Percentiles rank a stretch among this genome's conserved stretches.
Conservation (phyloP, 2,329 filamentous ascomycete genomes). For the Pseudocercospora eumusae region DNA sequence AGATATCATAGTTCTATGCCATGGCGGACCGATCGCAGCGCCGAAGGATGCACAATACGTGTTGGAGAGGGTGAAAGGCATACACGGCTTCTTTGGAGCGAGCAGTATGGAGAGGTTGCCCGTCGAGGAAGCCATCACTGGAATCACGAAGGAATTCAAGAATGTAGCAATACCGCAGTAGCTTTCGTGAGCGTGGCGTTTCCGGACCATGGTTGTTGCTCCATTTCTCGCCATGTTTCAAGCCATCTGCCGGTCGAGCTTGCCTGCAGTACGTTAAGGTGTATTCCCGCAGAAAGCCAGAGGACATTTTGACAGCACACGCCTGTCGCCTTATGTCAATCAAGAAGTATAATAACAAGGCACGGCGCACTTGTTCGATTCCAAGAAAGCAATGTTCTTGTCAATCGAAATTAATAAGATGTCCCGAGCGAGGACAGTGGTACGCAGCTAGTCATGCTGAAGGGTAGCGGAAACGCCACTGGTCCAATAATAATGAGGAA, state of each 20-base stretch:
- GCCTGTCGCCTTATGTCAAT: not conserved
- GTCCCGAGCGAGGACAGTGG: not conserved
- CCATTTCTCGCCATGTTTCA: not conserved
- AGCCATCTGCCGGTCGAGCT: not conserved
- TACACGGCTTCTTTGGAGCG: slow-evolving; percentile 73
- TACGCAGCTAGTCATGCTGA: not conserved
- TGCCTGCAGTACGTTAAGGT: too few relatives aligned
- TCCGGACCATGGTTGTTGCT: too few relatives aligned
- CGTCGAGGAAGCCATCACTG: slow-evolving; percentile 65
- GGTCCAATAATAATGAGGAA: not conserved
- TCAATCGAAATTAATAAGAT: too few relatives aligned
- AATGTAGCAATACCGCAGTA: slow-evolving; percentile 21
- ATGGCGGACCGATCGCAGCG: slow-evolving; percentile 67
- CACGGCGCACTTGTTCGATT: not conserved
- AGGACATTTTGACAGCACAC: not conserved
- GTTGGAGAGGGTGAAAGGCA: slow-evolving; percentile 59
- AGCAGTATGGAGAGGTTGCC: slow-evolving; percentile 70
- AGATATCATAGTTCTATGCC: slow-evolving; percentile 67
- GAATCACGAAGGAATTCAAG: slow-evolving; percentile 59
- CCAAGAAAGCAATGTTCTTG: too few relatives aligned
- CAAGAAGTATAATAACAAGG: not conserved
- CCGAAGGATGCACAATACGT: slow-evolving; percentile 66
- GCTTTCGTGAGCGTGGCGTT: not conserved
- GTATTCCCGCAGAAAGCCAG: too few relatives aligned
- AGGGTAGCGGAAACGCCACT: not conserved